These are phyloP conservation scores for Penicillium sp. DNA, from an alignment of 2,329 filamentous ascomycete genomes.

Conservation along the genomic window DNA sequence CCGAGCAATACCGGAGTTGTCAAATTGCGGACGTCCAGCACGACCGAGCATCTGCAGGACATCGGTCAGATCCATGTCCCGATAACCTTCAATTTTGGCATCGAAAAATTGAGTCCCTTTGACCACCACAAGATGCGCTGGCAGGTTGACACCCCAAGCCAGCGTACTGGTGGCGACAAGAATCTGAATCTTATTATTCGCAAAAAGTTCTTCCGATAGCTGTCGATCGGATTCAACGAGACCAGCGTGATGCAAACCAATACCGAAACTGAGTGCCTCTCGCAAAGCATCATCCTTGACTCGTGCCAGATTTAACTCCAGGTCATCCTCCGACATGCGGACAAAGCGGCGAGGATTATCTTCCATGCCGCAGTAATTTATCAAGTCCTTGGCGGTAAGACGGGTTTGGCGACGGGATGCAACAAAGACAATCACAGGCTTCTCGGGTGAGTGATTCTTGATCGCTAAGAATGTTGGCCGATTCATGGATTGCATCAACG, in stretches of 20 bases:
- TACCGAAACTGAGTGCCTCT: slow-evolving; percentile 95
- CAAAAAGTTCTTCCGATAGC: slow-evolving; percentile 87
- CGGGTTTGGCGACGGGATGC: slow-evolving; percentile 92
- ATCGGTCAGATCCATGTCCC: slow-evolving; percentile 98
- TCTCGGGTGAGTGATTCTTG: slow-evolving; percentile 92
- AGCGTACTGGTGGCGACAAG: slow-evolving; percentile 92
- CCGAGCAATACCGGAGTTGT: slow-evolving; percentile 88
- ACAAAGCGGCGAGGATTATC: slow-evolving; percentile 93
- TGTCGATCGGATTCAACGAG: slow-evolving; percentile 91
- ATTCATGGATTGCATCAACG: slow-evolving; percentile 99
- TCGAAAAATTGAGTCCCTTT: slow-evolving; percentile 99
- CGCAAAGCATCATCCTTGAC: slow-evolving; percentile 91
- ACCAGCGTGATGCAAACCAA: slow-evolving; percentile 94
- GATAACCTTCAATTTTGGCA: slow-evolving; percentile 95
- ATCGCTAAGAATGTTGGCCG: slow-evolving; percentile 93
- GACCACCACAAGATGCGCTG: slow-evolving; percentile 93
- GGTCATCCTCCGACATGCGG: slow-evolving; percentile 89
- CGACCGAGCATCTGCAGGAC: slow-evolving; percentile 97
- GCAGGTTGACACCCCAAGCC: slow-evolving; percentile 97
- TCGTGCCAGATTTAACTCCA: slow-evolving; percentile 78
- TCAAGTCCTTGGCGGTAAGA: slow-evolving; percentile 90
- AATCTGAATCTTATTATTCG: slow-evolving; percentile 97
- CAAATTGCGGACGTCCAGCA: slow-evolving; percentile 93
- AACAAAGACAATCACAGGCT: slow-evolving; percentile 97
- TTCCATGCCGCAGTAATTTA: slow-evolving; percentile 98